These are phyloP conservation scores for Bruguiera parviflora DNA, from an alignment of 345 rosid species.

Conservation along the genomic window DNA sequence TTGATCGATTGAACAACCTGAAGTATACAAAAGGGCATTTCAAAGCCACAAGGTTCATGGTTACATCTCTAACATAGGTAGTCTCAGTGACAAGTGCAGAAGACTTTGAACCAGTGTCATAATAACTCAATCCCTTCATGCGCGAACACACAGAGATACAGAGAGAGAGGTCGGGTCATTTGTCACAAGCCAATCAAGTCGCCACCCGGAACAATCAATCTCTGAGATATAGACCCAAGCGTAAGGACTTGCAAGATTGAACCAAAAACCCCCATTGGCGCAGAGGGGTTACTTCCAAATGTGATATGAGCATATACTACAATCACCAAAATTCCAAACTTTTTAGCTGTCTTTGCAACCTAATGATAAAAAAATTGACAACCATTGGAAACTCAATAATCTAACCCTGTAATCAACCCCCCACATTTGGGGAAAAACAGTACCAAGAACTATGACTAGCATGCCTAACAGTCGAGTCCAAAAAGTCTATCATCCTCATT, in stretches of 20 bases:
- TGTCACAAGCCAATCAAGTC: slow-evolving; percentile 63
- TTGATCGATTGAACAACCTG: neutral
- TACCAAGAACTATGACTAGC: no score
- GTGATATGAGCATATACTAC: slow-evolving; percentile 51
- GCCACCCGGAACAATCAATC: slow-evolving; percentile 83
- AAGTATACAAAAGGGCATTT: neutral
- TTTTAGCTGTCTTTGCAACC: slow-evolving; percentile 58
- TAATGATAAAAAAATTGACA: neutral
- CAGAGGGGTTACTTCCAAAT: slow-evolving; percentile 49
- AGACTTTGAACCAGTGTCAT: neutral
- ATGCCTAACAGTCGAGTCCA: no score
- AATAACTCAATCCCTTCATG: neutral
- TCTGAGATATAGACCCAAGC: slow-evolving; percentile 63
- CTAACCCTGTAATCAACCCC: no score
- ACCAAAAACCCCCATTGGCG: slow-evolving; percentile 64
- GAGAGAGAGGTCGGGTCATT: slow-evolving; percentile 37
- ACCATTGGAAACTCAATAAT: neutral
- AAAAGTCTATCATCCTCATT: no score
- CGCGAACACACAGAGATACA: neutral
- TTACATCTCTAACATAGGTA: no score
- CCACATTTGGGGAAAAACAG: no score
- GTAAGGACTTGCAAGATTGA: slow-evolving; percentile 56
- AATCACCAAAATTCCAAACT: slow-evolving; percentile 63
- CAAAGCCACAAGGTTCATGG: neutral
- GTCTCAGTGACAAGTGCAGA: neutral